These are phyloP conservation scores for Leptodontidium sp. DNA, from an alignment of 2,329 filamentous ascomycete genomes.

Conservation along the genomic window DNA sequence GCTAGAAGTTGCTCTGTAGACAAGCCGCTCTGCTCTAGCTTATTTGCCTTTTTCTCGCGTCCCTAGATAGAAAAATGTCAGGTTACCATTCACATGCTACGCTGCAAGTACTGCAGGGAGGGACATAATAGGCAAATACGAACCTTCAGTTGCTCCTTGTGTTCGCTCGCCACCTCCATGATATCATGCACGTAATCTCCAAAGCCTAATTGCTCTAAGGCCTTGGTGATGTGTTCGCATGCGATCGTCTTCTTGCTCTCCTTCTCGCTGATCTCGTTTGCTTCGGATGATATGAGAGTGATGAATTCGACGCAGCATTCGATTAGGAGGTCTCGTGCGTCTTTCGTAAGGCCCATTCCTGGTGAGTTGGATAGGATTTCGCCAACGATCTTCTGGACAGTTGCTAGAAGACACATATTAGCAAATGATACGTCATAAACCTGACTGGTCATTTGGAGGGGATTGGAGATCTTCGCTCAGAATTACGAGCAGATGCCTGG, in stretches of 20 bases:
- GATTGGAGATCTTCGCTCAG: background rate
- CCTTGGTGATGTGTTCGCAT: conserved; percentile 96
- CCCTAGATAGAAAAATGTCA: conserved; percentile 60
- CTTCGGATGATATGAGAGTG: conserved; percentile 96
- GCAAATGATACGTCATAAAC: background rate
- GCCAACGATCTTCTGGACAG: conserved; percentile 86
- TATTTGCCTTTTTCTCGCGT: conserved; percentile 95
- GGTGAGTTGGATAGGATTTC: conserved; percentile 85
- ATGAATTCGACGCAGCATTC: conserved; percentile 99
- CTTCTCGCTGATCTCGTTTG: conserved; percentile 98
- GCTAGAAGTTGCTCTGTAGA: conserved; percentile 88
- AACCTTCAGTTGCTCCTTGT: conserved; percentile 93
- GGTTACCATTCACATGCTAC: conserved; percentile 5
- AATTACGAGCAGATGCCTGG: too few relatives aligned
- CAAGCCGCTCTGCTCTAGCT: conserved; percentile 93
- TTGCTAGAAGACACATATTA: conserved; percentile 55
- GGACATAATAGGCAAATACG: conserved; percentile 40
- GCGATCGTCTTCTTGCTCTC: conserved; percentile 99
- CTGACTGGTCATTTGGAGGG: background rate
- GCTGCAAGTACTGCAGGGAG: background rate
- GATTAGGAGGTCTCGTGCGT: conserved; percentile 93
- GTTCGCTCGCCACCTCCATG: conserved; percentile 84
- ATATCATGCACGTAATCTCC: conserved; percentile 91
- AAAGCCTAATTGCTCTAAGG: conserved; percentile 91
- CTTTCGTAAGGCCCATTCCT: conserved; percentile 90